These are phyloP conservation scores for Scortechinia acanthostroma DNA, from an alignment of 2,329 filamentous ascomycete species.

Conservation along the genomic window DNA sequence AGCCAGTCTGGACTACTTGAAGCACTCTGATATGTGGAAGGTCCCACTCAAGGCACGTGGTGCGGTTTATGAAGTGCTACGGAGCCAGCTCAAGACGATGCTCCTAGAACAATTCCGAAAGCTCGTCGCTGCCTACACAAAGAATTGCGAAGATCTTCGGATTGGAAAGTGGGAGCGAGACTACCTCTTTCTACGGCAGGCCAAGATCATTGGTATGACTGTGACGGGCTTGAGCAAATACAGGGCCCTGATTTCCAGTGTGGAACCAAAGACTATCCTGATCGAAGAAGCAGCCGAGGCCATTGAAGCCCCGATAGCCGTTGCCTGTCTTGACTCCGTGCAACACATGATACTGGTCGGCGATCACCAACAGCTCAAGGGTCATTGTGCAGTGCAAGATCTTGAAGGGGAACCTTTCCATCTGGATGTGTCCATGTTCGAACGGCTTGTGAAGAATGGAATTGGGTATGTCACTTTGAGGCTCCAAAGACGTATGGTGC, in stretches of 20 bases:
- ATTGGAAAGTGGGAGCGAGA: slow-evolving; percentile 1
- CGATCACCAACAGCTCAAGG: slow-evolving; percentile 63
- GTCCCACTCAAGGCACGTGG: neutral
- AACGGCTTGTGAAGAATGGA: slow-evolving; percentile 54
- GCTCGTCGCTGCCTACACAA: neutral
- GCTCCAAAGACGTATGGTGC: slow-evolving; percentile 63
- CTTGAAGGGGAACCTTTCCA: slow-evolving; percentile 48
- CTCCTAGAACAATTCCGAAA: neutral
- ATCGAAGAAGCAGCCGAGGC: slow-evolving; percentile 67
- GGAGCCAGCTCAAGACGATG: neutral
- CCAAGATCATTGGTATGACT: slow-evolving; percentile 32
- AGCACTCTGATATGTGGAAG: neutral
- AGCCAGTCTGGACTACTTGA: neutral
- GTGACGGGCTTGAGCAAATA: slow-evolving; percentile 68
- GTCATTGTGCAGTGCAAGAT: slow-evolving; percentile 44
- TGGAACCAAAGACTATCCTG: slow-evolving; percentile 53
- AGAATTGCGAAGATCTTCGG: neutral
- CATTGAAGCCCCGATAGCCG: slow-evolving; percentile 43
- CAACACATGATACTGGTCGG: slow-evolving; percentile 63
- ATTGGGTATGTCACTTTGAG: slow-evolving; percentile 45
- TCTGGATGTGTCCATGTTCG: slow-evolving; percentile 62
- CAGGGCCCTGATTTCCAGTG: slow-evolving; percentile 47
- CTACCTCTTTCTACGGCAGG: neutral
- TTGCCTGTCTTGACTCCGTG: slow-evolving; percentile 50
- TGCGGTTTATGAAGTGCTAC: neutral